These are phyloP conservation scores for Lentinula sp. DNA, from an alignment of 768 basidiomycete species.

Conservation along the genomic window DNA sequence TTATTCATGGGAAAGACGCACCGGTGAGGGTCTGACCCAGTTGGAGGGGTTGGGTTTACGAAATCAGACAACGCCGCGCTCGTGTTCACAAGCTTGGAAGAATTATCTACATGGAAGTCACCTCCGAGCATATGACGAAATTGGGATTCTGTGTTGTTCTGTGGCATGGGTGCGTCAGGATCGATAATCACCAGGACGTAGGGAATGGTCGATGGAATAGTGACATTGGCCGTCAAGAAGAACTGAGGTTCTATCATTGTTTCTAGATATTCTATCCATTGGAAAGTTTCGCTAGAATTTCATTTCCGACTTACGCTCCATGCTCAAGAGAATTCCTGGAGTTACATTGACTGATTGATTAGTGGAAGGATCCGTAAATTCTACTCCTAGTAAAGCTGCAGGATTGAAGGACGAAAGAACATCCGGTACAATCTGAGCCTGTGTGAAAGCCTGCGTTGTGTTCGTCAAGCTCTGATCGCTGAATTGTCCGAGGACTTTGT, in stretches of 20 bases:
- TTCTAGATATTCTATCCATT: constrained; percentile 16
- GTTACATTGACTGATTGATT: constrained; percentile 23
- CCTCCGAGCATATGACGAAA: constrained; percentile 37
- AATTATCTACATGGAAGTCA: constrained; percentile 26
- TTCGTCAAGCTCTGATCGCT: constrained; percentile 10
- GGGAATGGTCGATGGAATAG: constrained; percentile 17
- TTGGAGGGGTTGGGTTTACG: constrained; percentile 30
- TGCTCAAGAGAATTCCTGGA: constrained; percentile 28
- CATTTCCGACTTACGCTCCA: constrained; percentile 24
- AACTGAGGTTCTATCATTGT: constrained; percentile 28
- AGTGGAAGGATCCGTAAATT: constrained; percentile 28
- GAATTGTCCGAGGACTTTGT: constrained; percentile 11
- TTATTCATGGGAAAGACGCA: constrained; percentile 13
- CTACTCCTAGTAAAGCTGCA: constrained; percentile 25
- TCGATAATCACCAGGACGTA: constrained; percentile 36
- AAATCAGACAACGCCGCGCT: constrained; percentile 35
- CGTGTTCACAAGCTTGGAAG: constrained; percentile 26
- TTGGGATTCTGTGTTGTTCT: constrained; percentile 27
- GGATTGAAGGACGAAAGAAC: constrained; percentile 34
- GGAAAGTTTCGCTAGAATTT: background rate
- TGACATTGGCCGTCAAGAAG: constrained; percentile 19
- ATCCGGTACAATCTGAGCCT: constrained; percentile 33
- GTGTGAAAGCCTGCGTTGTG: constrained; percentile 25
- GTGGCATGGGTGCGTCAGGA: constrained; percentile 37
- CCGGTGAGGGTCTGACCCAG: constrained; percentile 39